phyloP scores from a whole-genome alignment of 1,139 yeast genomes.

The Candida freyschussii region DNA sequence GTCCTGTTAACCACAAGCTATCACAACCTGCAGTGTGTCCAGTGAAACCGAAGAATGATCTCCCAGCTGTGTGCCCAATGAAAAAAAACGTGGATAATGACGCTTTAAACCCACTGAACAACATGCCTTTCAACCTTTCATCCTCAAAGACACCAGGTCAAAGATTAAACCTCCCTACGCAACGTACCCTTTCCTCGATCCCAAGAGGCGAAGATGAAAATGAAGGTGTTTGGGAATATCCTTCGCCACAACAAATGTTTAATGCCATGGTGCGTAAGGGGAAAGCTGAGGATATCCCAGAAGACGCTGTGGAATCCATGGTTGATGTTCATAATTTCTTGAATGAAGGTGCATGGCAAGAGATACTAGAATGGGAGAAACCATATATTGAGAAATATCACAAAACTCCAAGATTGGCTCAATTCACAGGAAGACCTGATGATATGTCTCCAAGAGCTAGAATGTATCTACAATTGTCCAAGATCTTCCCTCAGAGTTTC shows the following conservation, averaged over 20 bases:
- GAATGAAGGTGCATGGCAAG: constrained; percentile 98
- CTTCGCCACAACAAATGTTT: constrained; percentile 98
- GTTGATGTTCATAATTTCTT: constrained; percentile 94
- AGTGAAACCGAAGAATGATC: constrained; percentile 28
- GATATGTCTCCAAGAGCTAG: constrained; percentile 87
- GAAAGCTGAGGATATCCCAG: constrained; percentile 75
- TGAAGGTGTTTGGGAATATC: constrained; percentile 82
- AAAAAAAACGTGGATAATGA: constrained; percentile 26
- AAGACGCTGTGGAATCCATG: constrained; percentile 95
- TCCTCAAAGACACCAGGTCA: constrained; percentile 77
- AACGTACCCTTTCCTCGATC: constrained; percentile 76
- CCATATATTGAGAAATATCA: constrained; percentile 47
- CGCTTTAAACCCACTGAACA: constrained; percentile 66
- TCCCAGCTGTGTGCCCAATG: constrained; percentile 35
- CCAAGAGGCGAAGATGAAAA: constrained; percentile 69
- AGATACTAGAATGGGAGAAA: constrained; percentile 86
- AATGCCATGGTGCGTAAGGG: constrained; percentile 97
- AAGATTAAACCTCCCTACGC: constrained; percentile 68
- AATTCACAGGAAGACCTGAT: constrained; percentile 90
- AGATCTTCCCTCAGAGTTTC: constrained; percentile 66
- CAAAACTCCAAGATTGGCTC: constrained; percentile 68
- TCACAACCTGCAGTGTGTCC: constrained; percentile 29
- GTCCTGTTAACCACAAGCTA: constrained; percentile 34
- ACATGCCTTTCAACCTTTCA: constrained; percentile 77
- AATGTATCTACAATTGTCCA: constrained; percentile 60